Evolutionary conservation across 768 basidiomycete genomes (phyloP), one percentile per base, ranked within the genome.

Genomic region (Lentinula guzmanii): DNA sequence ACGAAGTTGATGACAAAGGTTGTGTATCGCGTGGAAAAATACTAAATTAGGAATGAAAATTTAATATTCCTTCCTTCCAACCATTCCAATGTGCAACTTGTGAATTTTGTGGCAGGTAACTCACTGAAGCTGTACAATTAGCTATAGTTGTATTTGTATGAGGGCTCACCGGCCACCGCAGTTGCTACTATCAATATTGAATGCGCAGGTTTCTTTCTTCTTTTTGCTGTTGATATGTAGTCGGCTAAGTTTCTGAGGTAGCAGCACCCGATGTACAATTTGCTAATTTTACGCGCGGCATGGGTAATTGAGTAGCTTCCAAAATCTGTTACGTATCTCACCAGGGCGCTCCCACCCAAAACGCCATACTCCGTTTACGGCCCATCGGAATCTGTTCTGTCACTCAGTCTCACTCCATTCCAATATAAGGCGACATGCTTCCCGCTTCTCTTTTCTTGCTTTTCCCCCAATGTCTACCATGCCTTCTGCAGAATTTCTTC

Each of bases 331-430:
- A 70, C 69, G 69, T 71, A 70, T 62, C 34, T 34, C 31, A 52
- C 70, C 64, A 70, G 65, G 68, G 68, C 66, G 68, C 65, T 68
- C 65, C 65, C 56, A 43, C 45, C 28, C 54, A 56, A 56, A 56
- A 56, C 41, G 54, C 37, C 37, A 43, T 56, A 39, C 54, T 56
- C 66, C 61, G 53, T 48, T 63, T 60, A 59, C 62, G 42, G 58
- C 64, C 65, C 67, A 69, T 68, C 69, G 65, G 66, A 67, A 64
- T 68, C 69, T 66, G 61, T 68, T 69, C 67, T 69, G 63, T 63
- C 66, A 62, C 64, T 68, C 54, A 51, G 58, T 59, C 55, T 46
- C 70, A 68, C 65, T 67, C 65, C 66, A 68, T 63, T 48, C 57
- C 65, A 64, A 71, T 75, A 73, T 73, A 75, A 71, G 70, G 7